Conservation (phyloP, 2,329 filamentous ascomycete species). For the Cercospora nicotianae region DNA sequence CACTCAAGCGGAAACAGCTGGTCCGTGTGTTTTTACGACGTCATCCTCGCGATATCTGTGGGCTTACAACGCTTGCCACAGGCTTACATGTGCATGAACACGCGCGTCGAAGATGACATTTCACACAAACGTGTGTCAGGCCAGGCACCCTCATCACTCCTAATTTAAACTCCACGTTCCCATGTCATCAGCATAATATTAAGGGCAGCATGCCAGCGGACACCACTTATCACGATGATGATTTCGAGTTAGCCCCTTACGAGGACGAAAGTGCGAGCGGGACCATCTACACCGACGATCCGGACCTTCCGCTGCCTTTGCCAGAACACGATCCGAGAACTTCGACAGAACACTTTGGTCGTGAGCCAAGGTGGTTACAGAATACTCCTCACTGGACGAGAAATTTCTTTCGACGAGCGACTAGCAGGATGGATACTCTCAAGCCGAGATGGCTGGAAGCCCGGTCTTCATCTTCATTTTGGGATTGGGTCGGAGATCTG, state of each 20-base stretch:
- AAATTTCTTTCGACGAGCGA: conserved; percentile 16
- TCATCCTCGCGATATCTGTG: not conserved
- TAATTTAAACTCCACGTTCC: not conserved
- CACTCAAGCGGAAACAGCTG: not conserved
- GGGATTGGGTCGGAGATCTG: conserved; percentile 6
- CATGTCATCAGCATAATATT: not conserved
- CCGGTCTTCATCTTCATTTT: conserved; percentile 5
- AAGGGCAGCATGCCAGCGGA: conserved; percentile 7
- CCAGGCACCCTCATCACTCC: not conserved
- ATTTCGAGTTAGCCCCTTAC: conserved; percentile 23
- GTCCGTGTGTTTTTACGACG: not conserved
- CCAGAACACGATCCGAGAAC: conserved; percentile 5
- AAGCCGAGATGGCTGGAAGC: conserved; percentile 22
- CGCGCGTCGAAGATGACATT: not conserved
- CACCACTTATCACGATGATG: conserved; percentile 19
- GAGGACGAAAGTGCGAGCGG: conserved; percentile 12
- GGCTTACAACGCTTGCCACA: not conserved
- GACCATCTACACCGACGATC: conserved; percentile 16
- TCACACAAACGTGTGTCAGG: not conserved
- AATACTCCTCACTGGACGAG: conserved; percentile 17
- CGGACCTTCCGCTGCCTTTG: conserved; percentile 19
- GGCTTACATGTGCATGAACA: not conserved
- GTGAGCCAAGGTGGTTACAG: conserved; percentile 20
- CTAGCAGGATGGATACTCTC: conserved; percentile 19
- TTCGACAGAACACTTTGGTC: not conserved